Percentiles rank a stretch among this genome's conserved stretches.
Evolutionary conservation across 169 alveolate species (phyloP).

Genomic region (Eimeria tenella): DNA sequence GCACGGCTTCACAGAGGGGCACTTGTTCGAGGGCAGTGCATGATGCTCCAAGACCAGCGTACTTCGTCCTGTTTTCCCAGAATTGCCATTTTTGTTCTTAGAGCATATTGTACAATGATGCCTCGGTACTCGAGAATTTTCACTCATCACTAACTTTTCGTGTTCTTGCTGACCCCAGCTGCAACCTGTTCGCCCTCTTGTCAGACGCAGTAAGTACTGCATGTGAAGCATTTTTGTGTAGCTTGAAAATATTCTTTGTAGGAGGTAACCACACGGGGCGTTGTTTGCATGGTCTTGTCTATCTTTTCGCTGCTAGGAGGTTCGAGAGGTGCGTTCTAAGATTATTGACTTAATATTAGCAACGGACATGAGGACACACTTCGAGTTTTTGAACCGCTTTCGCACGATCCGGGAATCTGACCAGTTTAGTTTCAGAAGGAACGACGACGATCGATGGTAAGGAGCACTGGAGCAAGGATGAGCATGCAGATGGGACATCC

Average conservation of each 20-base stretch:
- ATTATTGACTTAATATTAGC: constrained; percentile 84
- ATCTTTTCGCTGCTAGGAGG: not conserved
- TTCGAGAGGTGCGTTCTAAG: not conserved
- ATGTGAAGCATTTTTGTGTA: not conserved
- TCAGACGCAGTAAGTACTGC: constrained; percentile 48
- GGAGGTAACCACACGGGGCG: no score
- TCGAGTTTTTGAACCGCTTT: constrained; percentile 73
- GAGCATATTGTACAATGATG: constrained; percentile 89
- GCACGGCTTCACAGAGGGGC: not conserved
- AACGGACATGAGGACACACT: constrained; percentile 87
- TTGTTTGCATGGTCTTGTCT: no score
- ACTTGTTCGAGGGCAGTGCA: not conserved
- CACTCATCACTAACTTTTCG: constrained; percentile 83
- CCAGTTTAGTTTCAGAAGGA: constrained; percentile 45
- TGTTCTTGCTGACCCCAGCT: not conserved
- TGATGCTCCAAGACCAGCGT: not conserved
- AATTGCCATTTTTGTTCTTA: not conserved
- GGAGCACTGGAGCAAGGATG: not conserved
- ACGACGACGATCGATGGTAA: constrained; percentile 72
- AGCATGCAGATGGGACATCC: not conserved
- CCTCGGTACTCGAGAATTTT: constrained; percentile 89
- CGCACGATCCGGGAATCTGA: constrained; percentile 30
- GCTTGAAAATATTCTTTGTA: no score
- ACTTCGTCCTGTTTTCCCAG: not conserved
- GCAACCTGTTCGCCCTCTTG: constrained; percentile 50